Evolutionary conservation across 345 rosid species (phyloP).

Genomic region (Moringa oleifera): DNA sequence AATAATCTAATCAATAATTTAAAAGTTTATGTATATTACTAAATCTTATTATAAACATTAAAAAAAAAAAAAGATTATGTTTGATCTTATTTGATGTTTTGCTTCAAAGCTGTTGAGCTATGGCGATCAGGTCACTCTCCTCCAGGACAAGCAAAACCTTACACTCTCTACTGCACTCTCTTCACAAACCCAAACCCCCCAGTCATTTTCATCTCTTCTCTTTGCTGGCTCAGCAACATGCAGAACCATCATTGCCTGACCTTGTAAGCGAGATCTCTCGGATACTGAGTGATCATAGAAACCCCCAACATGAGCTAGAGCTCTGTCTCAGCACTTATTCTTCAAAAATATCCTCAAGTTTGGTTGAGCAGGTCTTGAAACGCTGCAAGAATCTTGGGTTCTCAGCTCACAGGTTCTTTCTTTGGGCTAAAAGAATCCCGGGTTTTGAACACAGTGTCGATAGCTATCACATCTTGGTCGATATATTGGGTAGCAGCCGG

Average conservation of each 20-base stretch:
- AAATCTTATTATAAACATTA: too few species aligned
- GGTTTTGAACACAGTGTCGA: conserved; percentile 50
- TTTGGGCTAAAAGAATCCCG: conserved; percentile 70
- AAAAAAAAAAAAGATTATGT: too few species aligned
- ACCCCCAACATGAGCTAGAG: conserved; percentile 72
- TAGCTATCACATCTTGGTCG: conserved; percentile 66
- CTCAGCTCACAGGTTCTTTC: conserved; percentile 81
- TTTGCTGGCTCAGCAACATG: conserved; percentile 7
- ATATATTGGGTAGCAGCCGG: conserved; percentile 53
- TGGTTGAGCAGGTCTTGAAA: conserved; percentile 74
- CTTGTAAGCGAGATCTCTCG: conserved; percentile 72
- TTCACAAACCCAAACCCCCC: conserved; percentile 19
- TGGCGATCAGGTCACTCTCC: conserved; percentile 33
- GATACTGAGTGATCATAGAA: conserved; percentile 65
- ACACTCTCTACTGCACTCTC: conserved; percentile 20
- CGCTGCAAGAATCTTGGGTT: conserved; percentile 79
- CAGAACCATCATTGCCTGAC: conserved; percentile 25
- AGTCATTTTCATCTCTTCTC: conserved; percentile 11
- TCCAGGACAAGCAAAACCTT: conserved; percentile 6
- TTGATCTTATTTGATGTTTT: too few species aligned
- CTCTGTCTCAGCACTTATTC: conserved; percentile 43
- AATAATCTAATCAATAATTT: too few species aligned
- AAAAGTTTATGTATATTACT: too few species aligned
- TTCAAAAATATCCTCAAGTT: conserved; percentile 41
- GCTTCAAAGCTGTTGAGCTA: too few species aligned